A percentile compares a stretch with the other conserved stretches of the same genome.
Conservation (phyloP, 768 basidiomycete species). For the Boletellus sp. region DNA sequence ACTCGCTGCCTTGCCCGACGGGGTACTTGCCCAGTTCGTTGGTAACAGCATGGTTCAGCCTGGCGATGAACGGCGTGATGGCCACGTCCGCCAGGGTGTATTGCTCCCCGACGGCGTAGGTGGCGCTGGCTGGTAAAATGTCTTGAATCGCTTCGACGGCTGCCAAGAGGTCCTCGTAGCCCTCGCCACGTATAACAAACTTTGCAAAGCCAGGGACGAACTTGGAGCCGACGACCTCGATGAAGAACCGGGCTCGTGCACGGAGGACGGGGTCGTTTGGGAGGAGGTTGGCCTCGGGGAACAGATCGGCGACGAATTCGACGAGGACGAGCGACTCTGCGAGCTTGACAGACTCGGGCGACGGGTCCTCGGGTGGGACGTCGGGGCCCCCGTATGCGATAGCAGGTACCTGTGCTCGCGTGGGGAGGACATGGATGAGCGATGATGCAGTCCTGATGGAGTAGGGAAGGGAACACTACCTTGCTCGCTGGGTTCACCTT, state of each 20-base stretch:
- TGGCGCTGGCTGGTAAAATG: slow-evolving; percentile 41
- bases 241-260: slow-evolving; percentile 60
- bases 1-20: slow-evolving; percentile 43
- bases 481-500: slow-evolving; percentile 66
- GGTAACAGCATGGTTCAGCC: slow-evolving; percentile 40
- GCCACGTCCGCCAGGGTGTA: slow-evolving; percentile 58
- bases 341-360: slow-evolving; percentile 56
- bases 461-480: slow-evolving; percentile 30
- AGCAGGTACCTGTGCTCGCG: slow-evolving; percentile 22
- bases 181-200: slow-evolving; percentile 38
- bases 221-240: slow-evolving; percentile 49
- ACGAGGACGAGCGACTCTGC: slow-evolving; percentile 63
- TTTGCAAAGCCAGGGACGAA: slow-evolving; percentile 38
- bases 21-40: slow-evolving; percentile 52
- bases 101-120: slow-evolving; percentile 32
- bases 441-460: background rate
- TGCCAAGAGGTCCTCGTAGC: slow-evolving; percentile 37
- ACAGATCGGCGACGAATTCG: slow-evolving; percentile 64
- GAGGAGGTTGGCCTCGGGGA: slow-evolving; percentile 43
- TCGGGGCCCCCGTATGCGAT: slow-evolving; percentile 59
- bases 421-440: background rate
- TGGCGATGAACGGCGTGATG: slow-evolving; percentile 55
- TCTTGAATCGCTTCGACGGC: slow-evolving; percentile 49
- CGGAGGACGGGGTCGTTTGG: slow-evolving; percentile 54
- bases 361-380: slow-evolving; percentile 51